Conservation (phyloP, 306 rosid species). For the Luffa aegyptiaca region DNA sequence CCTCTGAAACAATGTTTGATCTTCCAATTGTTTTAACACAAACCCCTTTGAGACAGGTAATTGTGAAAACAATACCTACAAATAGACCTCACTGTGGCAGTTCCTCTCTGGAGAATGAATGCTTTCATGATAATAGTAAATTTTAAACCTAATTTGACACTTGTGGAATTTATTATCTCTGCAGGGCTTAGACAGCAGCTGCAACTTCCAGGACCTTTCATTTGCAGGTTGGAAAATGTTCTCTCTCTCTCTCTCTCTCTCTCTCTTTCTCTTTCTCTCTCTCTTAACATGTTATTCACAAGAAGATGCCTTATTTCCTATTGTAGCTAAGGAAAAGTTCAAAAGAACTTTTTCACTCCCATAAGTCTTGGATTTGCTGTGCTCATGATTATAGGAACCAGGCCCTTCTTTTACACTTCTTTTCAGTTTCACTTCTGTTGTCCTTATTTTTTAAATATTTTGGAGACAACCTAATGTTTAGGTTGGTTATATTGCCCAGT, state of each 20-base stretch:
- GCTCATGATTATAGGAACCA: background rate
- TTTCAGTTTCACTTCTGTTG: background rate
- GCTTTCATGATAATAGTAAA: background rate
- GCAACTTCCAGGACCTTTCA: background rate
- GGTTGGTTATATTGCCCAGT: constrained; percentile 1
- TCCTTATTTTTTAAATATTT: background rate
- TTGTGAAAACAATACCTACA: background rate
- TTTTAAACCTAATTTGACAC: background rate
- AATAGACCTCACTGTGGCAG: background rate
- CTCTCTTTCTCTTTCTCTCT: background rate
- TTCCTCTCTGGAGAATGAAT: background rate
- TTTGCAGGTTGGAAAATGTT: background rate
- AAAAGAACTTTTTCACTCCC: background rate
- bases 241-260: background rate
- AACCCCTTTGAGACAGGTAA: background rate
- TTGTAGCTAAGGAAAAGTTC: background rate
- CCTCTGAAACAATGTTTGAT: background rate
- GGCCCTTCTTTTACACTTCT: background rate
- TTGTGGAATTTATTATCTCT: background rate
- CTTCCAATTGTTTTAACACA: background rate
- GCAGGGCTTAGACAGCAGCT: background rate
- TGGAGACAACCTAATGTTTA: background rate
- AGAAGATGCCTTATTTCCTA: background rate
- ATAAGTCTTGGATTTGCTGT: background rate
- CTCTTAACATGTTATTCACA: background rate